Base-by-base conservation (phyloP, 108 stramenopile species). In the Pseudonitzschia multistriata region DNA sequence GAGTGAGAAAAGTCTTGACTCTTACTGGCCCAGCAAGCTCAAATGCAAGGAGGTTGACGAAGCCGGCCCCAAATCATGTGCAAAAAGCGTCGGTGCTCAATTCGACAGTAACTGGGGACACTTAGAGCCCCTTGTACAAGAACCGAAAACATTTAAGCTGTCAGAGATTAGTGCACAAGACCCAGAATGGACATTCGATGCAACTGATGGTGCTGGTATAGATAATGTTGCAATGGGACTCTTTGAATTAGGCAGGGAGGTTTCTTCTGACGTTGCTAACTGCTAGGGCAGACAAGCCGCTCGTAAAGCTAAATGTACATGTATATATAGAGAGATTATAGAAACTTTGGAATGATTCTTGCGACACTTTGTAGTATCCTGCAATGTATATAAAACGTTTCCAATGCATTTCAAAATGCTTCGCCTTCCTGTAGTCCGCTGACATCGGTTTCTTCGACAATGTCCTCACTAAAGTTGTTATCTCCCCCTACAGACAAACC, bases 21-120 rank as follows among this genome's bases (percentile, higher is more conserved):
- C 82, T 8, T 34, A 67, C 5, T 88, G 86, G 86, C 86, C 82
- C 0, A 76, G 74, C 45, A 66, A 70, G 34, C 84, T 74, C 65
- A 77, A 57, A 19, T 84, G 83, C 54, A 78, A 77, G 25, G 81
- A 86, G 6, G 54, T 80, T 10, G 69, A 73, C n/a, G 19, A 48
- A 62, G 60, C 33, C 39, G 25, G 33, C 31, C 36, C 27, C 4
- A 62, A 39, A 67, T 50, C 37, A 10, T 49, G 37, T 22, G 24
- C 33, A 35, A 33, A 64, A 64, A 55, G 56, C 47, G 66, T 50
- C 28, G 27, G 27, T 47, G 28, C 42, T 48, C 11, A 25, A 24
- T 8, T 33, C 28, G 3, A 5, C 37, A 5, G 21, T 10, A 29
- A 3, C 15, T 25, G 63, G 42, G 63, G 22, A 10, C 29, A 59